Base-by-base conservation (phyloP, 2,329 filamentous ascomycete species). In the Metarhizium rileyi region DNA sequence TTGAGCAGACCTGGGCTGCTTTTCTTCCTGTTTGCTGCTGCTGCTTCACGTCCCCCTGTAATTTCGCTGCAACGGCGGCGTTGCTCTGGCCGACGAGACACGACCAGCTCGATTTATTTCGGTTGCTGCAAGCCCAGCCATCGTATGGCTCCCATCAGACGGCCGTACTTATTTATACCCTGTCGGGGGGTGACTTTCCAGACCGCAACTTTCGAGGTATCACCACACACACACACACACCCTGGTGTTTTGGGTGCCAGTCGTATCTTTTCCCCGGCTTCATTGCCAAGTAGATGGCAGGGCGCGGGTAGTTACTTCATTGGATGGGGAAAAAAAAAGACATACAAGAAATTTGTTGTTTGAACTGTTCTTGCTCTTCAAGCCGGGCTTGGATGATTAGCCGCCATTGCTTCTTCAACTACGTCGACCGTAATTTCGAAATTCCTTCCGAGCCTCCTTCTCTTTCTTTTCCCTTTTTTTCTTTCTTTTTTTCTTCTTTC, bases 151-250 rank as follows among this genome's bases (percentile, higher is more conserved):
- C 6, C 16, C 6, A 9, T 20, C 30, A 16, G n/a, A n/a, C n/a
- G n/a, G n/a, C n/a, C n/a, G 3, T 28, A 25, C 33, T 26, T 25
- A 7, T 22, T 25, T 25, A 16, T 42, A 25, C 45, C 46, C 36
- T 48, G 46, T 38, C 22, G 18, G 36, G 22, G 26, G 18, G 36
- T 22, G 26, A 16, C 42, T 42, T 40, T 46, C 33, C 48, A 49
- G 48, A 49, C 48, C 48, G 48, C 48, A 49, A 49, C 48, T 49
- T 49, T 42, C 25, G 22, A 41, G 12, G 35, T 28, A 46, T 33
- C 23, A 47, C 26, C 38, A 28, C 18, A 18, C 7, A n/a, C n/a
- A n/a, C n/a, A n/a, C n/a, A n/a, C n/a, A n/a, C n/a, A n/a, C n/a
- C n/a, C n/a, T n/a, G n/a, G n/a, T n/a, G n/a, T 44, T 44, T 6